Conservation (phyloP, 1,284 basidiomycete genomes). For the Trichosporon sp. region DNA sequence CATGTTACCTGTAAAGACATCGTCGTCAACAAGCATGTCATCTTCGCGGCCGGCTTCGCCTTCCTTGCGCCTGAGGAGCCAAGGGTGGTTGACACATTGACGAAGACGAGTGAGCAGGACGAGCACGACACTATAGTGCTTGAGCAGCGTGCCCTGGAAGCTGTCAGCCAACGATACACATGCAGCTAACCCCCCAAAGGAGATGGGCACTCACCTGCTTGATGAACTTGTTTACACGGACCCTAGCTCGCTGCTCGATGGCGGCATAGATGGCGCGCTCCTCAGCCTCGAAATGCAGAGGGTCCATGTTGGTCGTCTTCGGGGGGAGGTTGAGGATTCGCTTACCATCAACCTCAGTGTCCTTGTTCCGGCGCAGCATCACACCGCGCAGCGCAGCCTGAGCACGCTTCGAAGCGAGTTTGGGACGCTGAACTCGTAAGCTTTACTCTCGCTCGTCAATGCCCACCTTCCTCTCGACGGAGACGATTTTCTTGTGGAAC, state of each 20-base stretch:
- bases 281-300: constrained; percentile 41
- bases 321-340: constrained; percentile 40
- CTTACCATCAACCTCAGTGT: constrained; percentile 43
- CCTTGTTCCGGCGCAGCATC: constrained; percentile 44
- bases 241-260: constrained; percentile 38
- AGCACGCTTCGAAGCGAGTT: constrained; percentile 38
- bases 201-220: constrained; percentile 15
- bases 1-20: constrained; percentile 26
- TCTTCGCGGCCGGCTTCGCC: constrained; percentile 22
- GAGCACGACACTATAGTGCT: constrained; percentile 40
- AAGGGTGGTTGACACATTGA: constrained; percentile 40
- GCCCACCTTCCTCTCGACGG: constrained; percentile 26
- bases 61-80: constrained; percentile 37
- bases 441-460: too few species aligned
- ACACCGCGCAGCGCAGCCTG: constrained; percentile 41
- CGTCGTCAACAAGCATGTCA: constrained; percentile 40
- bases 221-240: constrained; percentile 47
- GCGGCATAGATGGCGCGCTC: constrained; percentile 47
- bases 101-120: constrained; percentile 42
- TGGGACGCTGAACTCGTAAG: constrained; percentile 21
- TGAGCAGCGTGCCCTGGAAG: constrained; percentile 40
- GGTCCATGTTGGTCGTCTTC: constrained; percentile 34
- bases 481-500: constrained; percentile 32
- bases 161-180: background rate
- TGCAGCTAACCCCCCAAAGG: background rate